Evolutionary conservation across 2,329 filamentous ascomycete genomes (phyloP).

Genomic region (Lithohypha guttulata): DNA sequence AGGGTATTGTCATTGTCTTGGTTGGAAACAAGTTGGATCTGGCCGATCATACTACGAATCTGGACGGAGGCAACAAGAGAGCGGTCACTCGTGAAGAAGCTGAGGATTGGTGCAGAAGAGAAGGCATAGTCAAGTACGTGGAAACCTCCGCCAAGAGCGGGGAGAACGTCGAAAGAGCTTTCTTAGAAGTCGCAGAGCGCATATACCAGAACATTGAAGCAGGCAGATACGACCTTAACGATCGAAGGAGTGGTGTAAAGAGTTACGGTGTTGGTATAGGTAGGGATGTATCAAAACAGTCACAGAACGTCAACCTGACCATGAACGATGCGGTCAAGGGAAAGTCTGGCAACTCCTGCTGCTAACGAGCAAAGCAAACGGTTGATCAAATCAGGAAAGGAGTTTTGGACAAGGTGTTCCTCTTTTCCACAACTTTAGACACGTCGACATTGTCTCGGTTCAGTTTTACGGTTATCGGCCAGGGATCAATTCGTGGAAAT

Average conservation of each 20-base stretch:
- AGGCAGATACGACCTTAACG: conserved; percentile 87
- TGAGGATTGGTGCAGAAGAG: conserved; percentile 74
- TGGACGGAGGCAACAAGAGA: conserved; percentile 39
- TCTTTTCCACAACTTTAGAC: too few species aligned
- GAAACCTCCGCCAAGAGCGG: conserved; percentile 95
- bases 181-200: conserved; percentile 83
- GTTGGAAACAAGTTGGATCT: conserved; percentile 95
- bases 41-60: conserved; percentile 34
- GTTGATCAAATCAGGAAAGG: too few species aligned
- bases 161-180: conserved; percentile 85
- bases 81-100: conserved; percentile 77
- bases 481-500: too few species aligned
- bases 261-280: conserved; percentile 37
- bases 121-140: conserved; percentile 84
- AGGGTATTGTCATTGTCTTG: conserved; percentile 85
- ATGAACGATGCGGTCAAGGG: conserved; percentile 39
- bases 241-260: conserved; percentile 85
- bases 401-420: too few species aligned
- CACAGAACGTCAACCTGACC: conserved; percentile 35
- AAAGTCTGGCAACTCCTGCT: conserved; percentile 27
- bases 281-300: conserved; percentile 24
- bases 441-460: too few species aligned
- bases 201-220: conserved; percentile 97
- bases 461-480: too few species aligned
- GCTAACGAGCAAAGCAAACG: too few species aligned